These are phyloP conservation scores for Fusarium sp. DNA, from an alignment of 2,329 filamentous ascomycete genomes.

Conservation along the genomic window DNA sequence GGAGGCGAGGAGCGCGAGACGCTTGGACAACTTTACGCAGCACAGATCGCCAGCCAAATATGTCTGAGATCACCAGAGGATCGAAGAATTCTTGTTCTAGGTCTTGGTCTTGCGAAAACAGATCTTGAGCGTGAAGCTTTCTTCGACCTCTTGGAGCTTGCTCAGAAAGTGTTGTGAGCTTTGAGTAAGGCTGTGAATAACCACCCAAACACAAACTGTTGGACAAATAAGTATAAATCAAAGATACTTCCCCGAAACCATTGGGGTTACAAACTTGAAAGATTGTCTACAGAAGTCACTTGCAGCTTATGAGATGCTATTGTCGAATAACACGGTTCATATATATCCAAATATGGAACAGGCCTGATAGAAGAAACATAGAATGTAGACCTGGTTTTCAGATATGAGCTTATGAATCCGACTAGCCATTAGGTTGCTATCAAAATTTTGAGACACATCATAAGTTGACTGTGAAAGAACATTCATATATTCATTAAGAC, in stretches of 20 bases:
- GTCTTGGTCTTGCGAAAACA: constrained; percentile 68
- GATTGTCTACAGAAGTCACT: neutral
- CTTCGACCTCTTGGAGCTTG: constrained; percentile 74
- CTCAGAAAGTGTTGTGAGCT: constrained; percentile 67
- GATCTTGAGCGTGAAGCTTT: constrained; percentile 68
- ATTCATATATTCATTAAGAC: constrained; percentile 51
- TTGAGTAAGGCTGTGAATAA: neutral
- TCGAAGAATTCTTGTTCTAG: constrained; percentile 71
- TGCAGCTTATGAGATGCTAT: neutral
- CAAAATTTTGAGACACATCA: neutral
- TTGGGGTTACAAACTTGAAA: neutral
- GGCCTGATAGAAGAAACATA: neutral
- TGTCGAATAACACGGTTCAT: neutral
- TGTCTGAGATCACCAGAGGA: constrained; percentile 77
- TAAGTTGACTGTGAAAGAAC: constrained; percentile 6
- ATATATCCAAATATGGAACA: neutral
- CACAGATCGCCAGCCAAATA: constrained; percentile 87
- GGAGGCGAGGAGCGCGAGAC: constrained; percentile 84
- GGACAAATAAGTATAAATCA: neutral
- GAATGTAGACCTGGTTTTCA: too few relatives aligned
- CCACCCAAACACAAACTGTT: too few relatives aligned
- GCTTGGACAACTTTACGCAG: constrained; percentile 87
- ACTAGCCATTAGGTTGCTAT: neutral
- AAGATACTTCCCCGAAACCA: neutral
- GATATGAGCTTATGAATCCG: neutral